A percentile compares a stretch with the other conserved stretches of the same genome.
Conservation (phyloP, 2,329 filamentous ascomycete genomes). For the Talaromyces sp. region DNA sequence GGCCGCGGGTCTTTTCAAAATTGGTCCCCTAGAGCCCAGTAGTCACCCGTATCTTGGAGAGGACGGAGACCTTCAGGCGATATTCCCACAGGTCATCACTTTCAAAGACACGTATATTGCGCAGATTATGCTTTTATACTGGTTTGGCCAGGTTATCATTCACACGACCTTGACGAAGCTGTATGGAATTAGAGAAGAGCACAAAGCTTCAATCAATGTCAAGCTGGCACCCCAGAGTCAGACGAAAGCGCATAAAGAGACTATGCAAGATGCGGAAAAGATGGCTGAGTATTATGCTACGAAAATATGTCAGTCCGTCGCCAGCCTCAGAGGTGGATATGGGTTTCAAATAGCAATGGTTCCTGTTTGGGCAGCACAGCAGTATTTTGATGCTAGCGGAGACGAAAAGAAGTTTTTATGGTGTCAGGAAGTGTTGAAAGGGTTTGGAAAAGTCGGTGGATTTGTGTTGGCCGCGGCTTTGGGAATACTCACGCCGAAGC, state of each 20-base stretch:
- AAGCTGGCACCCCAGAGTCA: not conserved
- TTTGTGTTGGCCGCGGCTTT: constrained; percentile 4
- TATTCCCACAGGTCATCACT: constrained; percentile 8
- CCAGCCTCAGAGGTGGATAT: constrained; percentile 7
- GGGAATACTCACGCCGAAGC: not conserved
- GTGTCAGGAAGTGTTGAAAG: constrained; percentile 6
- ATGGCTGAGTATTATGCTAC: constrained; percentile 9
- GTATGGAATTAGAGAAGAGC: constrained; percentile 1
- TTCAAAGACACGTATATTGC: constrained; percentile 9
- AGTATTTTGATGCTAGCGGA: constrained; percentile 1
- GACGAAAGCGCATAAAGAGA: not conserved
- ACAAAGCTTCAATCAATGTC: not conserved
- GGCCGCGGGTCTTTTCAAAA: constrained; percentile 1
- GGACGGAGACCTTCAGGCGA: not conserved
- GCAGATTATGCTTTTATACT: constrained; percentile 9
- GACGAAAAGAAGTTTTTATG: constrained; percentile 2
- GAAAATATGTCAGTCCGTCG: constrained; percentile 10
- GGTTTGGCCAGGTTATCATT: constrained; percentile 8
- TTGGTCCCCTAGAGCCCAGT: not conserved
- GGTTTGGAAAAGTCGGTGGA: constrained; percentile 5
- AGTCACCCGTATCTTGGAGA: constrained; percentile 7
- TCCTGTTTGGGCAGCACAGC: constrained; percentile 8
- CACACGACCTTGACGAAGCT: constrained; percentile 3
- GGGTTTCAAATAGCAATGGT: constrained; percentile 11
- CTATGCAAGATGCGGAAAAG: constrained; percentile 2